phyloP scores from a whole-genome alignment of 176 grass and related monocot genomes.

The Oryza meridionalis region DNA sequence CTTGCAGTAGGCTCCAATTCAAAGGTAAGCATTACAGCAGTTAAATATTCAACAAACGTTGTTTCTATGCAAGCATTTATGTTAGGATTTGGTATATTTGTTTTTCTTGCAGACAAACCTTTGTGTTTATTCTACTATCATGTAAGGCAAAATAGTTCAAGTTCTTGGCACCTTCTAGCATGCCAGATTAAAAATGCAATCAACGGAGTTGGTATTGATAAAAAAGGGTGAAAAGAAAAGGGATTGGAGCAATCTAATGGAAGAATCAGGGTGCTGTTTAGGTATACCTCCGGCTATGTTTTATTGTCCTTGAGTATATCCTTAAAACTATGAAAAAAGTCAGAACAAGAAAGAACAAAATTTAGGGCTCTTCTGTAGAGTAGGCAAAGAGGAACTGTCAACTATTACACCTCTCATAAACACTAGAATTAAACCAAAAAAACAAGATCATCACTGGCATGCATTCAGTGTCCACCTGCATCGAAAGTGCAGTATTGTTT shows the following conservation, averaged over 20 bases:
- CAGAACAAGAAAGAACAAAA: neutral
- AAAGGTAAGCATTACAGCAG: slow-evolving; percentile 25
- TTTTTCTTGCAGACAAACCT: slow-evolving; percentile 10
- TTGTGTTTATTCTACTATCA: slow-evolving; percentile 10
- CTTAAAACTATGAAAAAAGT: slow-evolving; percentile 25
- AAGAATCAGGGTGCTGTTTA: slow-evolving; percentile 28
- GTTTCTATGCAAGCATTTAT: neutral
- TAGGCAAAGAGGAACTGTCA: slow-evolving; percentile 36
- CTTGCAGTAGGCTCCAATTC: slow-evolving; percentile 34
- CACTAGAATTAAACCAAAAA: slow-evolving; percentile 6
- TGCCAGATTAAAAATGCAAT: slow-evolving; percentile 31
- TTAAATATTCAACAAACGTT: neutral
- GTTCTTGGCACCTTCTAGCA: slow-evolving; percentile 37
- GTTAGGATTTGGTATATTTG: neutral
- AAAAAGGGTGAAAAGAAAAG: slow-evolving; percentile 24
- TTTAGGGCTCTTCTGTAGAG: neutral
- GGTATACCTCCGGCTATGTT: slow-evolving; percentile 26
- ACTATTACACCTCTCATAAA: neutral
- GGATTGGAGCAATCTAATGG: slow-evolving; percentile 15
- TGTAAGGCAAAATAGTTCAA: neutral
- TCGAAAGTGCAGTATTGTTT: slow-evolving; percentile 16
- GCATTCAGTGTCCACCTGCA: slow-evolving; percentile 32
- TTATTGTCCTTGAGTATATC: slow-evolving; percentile 11
- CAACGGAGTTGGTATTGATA: slow-evolving; percentile 14
- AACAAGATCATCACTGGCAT: slow-evolving; percentile 5